Percentiles rank a stretch among this genome's conserved stretches.
Evolutionary conservation across 495 filamentous ascomycete species (phyloP).

Genomic region (Penicillium manginii): DNA sequence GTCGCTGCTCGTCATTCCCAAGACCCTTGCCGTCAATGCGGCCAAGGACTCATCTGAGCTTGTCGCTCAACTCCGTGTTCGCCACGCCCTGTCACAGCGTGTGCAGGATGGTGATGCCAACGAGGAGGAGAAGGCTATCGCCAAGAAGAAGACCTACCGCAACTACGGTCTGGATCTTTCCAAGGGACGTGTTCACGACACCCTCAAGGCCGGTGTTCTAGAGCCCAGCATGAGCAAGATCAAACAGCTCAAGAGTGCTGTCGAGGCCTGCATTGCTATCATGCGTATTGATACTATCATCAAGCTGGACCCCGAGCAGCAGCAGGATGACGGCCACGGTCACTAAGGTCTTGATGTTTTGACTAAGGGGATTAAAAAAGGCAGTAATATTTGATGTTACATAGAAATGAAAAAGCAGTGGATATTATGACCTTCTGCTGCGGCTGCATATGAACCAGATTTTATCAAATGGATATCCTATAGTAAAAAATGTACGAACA

Average conservation of each 20-base stretch:
- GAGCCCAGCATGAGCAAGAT: slow-evolving; percentile 99
- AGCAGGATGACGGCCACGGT: slow-evolving; percentile 65
- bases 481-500: slow-evolving; percentile 5
- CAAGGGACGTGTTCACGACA: slow-evolving; percentile 89
- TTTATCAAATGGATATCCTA: slow-evolving; percentile 21
- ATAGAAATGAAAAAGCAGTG: slow-evolving; percentile 33
- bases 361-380: slow-evolving; percentile 22
- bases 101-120: slow-evolving; percentile 80
- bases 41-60: slow-evolving; percentile 95
- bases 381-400: slow-evolving; percentile 34
- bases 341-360: slow-evolving; percentile 35
- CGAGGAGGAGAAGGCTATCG: slow-evolving; percentile 83
- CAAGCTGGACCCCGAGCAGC: slow-evolving; percentile 91
- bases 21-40: slow-evolving; percentile 95
- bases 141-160: slow-evolving; percentile 94
- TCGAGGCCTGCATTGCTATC: slow-evolving; percentile 98
- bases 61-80: slow-evolving; percentile 90
- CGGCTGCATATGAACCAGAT: slow-evolving; percentile 27
- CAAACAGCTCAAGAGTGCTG: slow-evolving; percentile 96
- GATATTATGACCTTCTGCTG: slow-evolving; percentile 20
- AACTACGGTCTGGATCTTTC: slow-evolving; percentile 94
- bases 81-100: slow-evolving; percentile 92
- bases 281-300: slow-evolving; percentile 99
- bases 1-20: slow-evolving; percentile 91
- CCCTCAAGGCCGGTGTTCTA: slow-evolving; percentile 91